Conservation (phyloP, 192 early-diverging fungal genomes). For the Pilaira anomala region DNA sequence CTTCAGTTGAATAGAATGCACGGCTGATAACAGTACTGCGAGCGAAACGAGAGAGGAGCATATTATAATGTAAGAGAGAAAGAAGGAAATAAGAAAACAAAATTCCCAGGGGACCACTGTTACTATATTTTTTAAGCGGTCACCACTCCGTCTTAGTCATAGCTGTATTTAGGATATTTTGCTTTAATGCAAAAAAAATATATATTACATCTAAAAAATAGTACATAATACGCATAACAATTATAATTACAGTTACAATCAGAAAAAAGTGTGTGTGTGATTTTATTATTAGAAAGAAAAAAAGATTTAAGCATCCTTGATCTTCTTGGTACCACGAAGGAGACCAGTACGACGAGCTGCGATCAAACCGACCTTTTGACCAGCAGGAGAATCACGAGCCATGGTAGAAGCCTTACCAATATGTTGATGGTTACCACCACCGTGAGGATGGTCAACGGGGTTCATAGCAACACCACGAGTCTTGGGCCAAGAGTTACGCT, state of each 20-base stretch:
- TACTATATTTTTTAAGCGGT: background rate
- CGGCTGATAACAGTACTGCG: background rate
- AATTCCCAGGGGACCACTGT: background rate
- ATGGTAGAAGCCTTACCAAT: constrained; percentile 99
- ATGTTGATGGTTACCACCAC: constrained; percentile 99
- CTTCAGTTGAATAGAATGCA: constrained; percentile 13
- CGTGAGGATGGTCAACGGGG: constrained; percentile 89
- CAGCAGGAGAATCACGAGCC: constrained; percentile 75
- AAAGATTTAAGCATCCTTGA: constrained; percentile 57
- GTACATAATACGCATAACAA: too few species aligned
- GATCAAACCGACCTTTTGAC: constrained; percentile 41
- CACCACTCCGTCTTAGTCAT: too few species aligned
- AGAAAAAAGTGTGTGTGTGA: too few species aligned
- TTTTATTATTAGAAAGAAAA: background rate
- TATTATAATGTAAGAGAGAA: background rate
- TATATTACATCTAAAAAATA: too few species aligned
- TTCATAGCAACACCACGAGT: constrained; percentile 99
- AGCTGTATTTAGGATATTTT: too few species aligned
- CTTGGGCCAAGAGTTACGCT: constrained; percentile 99
- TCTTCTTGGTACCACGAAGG: constrained; percentile 97
- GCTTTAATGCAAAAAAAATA: too few species aligned
- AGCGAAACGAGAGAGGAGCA: constrained; percentile 7
- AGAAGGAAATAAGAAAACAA: background rate
- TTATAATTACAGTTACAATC: too few species aligned
- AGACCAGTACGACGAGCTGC: constrained; percentile 58